Evolutionary conservation across 495 filamentous ascomycete genomes (phyloP).

Genomic region (Friedmanniomyces simplex): DNA sequence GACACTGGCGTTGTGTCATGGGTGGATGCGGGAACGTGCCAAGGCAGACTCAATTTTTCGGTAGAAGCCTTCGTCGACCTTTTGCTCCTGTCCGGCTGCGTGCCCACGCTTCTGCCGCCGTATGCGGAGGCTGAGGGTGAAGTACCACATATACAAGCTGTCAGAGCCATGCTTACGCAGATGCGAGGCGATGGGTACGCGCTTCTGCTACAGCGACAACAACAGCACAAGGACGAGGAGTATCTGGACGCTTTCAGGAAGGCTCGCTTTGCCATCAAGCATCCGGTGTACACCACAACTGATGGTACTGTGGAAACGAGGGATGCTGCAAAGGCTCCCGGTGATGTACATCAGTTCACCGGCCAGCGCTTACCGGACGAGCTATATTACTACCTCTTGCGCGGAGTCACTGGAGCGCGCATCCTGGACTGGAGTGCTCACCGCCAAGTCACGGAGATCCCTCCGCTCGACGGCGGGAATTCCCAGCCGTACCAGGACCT

Average conservation of each 20-base stretch:
- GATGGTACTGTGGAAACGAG: slow-evolving; percentile 65
- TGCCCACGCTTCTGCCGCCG: slow-evolving; percentile 49
- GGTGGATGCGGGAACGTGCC: slow-evolving; percentile 58
- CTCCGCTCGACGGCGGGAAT: slow-evolving; percentile 72
- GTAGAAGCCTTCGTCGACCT: slow-evolving; percentile 72
- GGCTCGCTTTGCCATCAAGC: slow-evolving; percentile 72
- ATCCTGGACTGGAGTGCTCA: slow-evolving; percentile 71
- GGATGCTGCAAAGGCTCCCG: slow-evolving; percentile 56
- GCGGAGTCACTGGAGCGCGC: slow-evolving; percentile 66
- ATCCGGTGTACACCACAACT: slow-evolving; percentile 69
- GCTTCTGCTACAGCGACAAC: slow-evolving; percentile 54
- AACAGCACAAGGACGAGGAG: slow-evolving; percentile 56
- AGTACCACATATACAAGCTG: slow-evolving; percentile 48
- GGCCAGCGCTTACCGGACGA: slow-evolving; percentile 84
- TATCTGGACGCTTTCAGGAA: slow-evolving; percentile 80
- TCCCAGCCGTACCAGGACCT: slow-evolving; percentile 72
- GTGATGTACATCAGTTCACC: slow-evolving; percentile 78
- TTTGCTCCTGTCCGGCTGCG: slow-evolving; percentile 72
- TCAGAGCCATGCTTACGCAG: slow-evolving; percentile 54
- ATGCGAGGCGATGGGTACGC: slow-evolving; percentile 50
- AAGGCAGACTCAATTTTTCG: slow-evolving; percentile 58
- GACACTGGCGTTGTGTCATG: slow-evolving; percentile 48
- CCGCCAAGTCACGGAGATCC: slow-evolving; percentile 59
- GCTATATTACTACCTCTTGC: slow-evolving; percentile 82
- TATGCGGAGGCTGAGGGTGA: slow-evolving; percentile 65